Conservation (phyloP, 78 protist genomes). For the Dictyostelium intermedium region DNA sequence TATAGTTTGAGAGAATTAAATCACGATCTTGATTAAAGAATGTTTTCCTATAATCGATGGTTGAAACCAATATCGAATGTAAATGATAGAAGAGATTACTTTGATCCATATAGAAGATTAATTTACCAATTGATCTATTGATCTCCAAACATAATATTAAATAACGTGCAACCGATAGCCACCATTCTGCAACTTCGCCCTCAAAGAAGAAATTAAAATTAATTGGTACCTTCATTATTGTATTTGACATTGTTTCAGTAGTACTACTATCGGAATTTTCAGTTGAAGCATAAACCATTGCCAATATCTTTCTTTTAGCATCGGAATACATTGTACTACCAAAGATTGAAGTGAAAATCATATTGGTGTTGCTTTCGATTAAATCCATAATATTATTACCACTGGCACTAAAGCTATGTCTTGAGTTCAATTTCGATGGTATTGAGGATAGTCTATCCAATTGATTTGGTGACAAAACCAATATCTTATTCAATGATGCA, state of each 20-base stretch:
- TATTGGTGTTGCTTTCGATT: conserved; percentile 31
- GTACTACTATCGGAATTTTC: background rate
- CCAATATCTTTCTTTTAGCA: conserved; percentile 21
- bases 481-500: background rate
- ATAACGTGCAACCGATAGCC: conserved; percentile 63
- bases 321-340: conserved; percentile 51
- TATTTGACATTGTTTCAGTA: background rate
- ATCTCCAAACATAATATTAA: background rate
- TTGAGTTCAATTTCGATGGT: background rate
- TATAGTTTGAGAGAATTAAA: conserved; percentile 42
- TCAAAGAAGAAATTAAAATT: background rate
- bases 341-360: conserved; percentile 43
- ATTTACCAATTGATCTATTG: conserved; percentile 29
- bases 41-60: conserved; percentile 39
- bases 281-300: background rate
- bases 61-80: conserved; percentile 55
- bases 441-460: background rate
- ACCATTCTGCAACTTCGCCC: conserved; percentile 62
- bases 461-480: background rate
- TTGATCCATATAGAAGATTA: conserved; percentile 59
- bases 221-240: background rate
- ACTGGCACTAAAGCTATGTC: background rate
- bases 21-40: conserved; percentile 28
- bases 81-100: conserved; percentile 37
- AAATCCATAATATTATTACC: conserved; percentile 29